A percentile compares a stretch with the other conserved stretches of the same genome.
Evolutionary conservation across 345 rosid species (phyloP).

Genomic region (Ricinus communis): DNA sequence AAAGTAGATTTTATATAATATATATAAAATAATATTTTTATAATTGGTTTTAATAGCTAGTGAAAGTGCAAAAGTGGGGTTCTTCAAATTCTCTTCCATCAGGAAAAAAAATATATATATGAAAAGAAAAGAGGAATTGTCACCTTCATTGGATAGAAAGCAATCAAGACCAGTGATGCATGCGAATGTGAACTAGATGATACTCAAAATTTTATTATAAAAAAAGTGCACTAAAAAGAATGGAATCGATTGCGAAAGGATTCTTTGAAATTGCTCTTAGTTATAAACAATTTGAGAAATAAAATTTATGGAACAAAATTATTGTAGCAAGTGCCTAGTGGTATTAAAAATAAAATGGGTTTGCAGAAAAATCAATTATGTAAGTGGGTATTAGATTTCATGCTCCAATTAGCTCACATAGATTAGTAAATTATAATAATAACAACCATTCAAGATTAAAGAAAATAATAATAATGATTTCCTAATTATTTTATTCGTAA

Average conservation of each 20-base stretch:
- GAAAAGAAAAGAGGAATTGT: not conserved
- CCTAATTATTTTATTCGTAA: too few relatives aligned
- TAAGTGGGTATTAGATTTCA: slow-evolving; percentile 7
- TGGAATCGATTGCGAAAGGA: not conserved
- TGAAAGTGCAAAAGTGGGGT: slow-evolving; percentile 19
- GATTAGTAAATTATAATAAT: too few relatives aligned
- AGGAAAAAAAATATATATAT: not conserved
- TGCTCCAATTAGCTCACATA: too few relatives aligned
- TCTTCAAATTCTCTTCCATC: not conserved
- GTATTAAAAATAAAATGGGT: not conserved
- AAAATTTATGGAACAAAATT: not conserved
- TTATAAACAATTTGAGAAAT: too few relatives aligned
- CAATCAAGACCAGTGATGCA: not conserved
- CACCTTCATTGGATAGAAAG: slow-evolving; percentile 1
- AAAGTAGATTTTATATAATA: slow-evolving; percentile 7
- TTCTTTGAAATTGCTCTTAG: not conserved
- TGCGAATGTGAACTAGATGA: slow-evolving; percentile 1
- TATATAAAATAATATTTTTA: too few relatives aligned
- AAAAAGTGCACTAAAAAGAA: not conserved
- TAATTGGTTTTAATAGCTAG: not conserved
- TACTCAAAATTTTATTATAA: not conserved
- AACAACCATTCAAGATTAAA: too few relatives aligned
- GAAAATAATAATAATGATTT: too few relatives aligned
- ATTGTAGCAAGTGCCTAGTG: not conserved
- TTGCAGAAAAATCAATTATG: not conserved